Conservation (phyloP, 2,329 filamentous ascomycete species). For the Monosporascus cannonballus region DNA sequence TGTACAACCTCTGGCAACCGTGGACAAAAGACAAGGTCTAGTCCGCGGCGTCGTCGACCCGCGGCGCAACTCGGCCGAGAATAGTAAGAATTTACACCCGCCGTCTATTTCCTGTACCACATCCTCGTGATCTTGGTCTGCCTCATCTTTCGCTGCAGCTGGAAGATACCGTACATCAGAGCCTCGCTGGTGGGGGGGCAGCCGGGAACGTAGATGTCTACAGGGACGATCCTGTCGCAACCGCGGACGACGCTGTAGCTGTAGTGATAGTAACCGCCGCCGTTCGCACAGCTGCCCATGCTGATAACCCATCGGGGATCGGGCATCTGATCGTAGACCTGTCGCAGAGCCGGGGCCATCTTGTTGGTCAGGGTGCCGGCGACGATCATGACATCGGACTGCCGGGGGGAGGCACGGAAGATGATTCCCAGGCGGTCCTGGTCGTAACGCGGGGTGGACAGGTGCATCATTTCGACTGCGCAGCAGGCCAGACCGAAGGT, state of each 20-base stretch:
- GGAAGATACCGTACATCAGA: constrained; percentile 66
- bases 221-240: constrained; percentile 70
- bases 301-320: constrained; percentile 80
- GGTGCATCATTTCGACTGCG: constrained; percentile 88
- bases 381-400: constrained; percentile 91
- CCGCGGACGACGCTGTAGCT: constrained; percentile 72
- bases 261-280: constrained; percentile 83
- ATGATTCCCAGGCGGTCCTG: constrained; percentile 86
- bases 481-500: constrained; percentile 87
- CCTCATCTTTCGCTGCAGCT: constrained; percentile 71
- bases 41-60: too few relatives aligned
- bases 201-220: constrained; percentile 75
- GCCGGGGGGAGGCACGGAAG: constrained; percentile 80
- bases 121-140: constrained; percentile 48
- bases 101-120: constrained; percentile 50
- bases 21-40: background rate
- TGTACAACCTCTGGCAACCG: background rate
- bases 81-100: background rate
- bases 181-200: constrained; percentile 60
- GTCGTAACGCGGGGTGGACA: constrained; percentile 82
- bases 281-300: constrained; percentile 82
- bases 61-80: too few relatives aligned
- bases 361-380: constrained; percentile 92
- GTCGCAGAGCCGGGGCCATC: constrained; percentile 85
- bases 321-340: constrained; percentile 95